Evolutionary conservation across 805 yeast genomes (phyloP).

Genomic region (Saccharomycopsis capsularis): DNA sequence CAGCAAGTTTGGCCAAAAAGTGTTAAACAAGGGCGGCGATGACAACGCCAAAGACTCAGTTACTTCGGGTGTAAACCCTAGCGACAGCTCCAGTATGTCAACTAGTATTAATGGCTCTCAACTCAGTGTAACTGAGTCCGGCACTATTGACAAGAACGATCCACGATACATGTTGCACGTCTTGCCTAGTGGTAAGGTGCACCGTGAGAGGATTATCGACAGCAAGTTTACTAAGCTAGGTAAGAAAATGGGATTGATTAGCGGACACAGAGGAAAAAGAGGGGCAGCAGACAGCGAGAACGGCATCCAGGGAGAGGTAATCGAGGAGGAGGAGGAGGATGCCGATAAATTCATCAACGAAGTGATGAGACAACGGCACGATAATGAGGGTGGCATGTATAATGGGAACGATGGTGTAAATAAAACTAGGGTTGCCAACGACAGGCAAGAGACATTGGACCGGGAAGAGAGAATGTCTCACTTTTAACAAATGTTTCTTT

Average conservation of each 20-base stretch:
- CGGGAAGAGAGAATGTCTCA: not conserved
- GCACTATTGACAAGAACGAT: slow-evolving; percentile 25
- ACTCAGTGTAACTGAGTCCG: slow-evolving; percentile 17
- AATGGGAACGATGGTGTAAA: not conserved
- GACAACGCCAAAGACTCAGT: not conserved
- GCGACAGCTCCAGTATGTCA: not conserved
- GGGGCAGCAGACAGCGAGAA: slow-evolving; percentile 52
- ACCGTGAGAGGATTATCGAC: slow-evolving; percentile 35
- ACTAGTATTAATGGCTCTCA: not conserved
- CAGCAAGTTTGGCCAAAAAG: slow-evolving; percentile 26
- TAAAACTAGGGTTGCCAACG: no score
- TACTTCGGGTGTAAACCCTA: not conserved
- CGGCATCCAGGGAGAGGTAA: slow-evolving; percentile 15
- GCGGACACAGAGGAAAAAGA: slow-evolving; percentile 50
- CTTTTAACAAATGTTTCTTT: no score
- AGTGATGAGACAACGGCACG: slow-evolving; percentile 4
- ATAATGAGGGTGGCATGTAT: not conserved
- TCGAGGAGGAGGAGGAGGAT: slow-evolving; percentile 13
- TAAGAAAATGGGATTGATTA: slow-evolving; percentile 37
- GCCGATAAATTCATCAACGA: slow-evolving; percentile 14
- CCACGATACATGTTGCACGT: slow-evolving; percentile 44
- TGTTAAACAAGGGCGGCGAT: slow-evolving; percentile 17
- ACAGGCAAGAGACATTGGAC: not conserved
- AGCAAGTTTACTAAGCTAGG: slow-evolving; percentile 29
- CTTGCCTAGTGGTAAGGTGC: slow-evolving; percentile 67